A percentile compares a stretch with the other conserved stretches of the same genome.
phyloP scores from a whole-genome alignment of 179 eudicot genomes.

The Vitellaria paradoxa region DNA sequence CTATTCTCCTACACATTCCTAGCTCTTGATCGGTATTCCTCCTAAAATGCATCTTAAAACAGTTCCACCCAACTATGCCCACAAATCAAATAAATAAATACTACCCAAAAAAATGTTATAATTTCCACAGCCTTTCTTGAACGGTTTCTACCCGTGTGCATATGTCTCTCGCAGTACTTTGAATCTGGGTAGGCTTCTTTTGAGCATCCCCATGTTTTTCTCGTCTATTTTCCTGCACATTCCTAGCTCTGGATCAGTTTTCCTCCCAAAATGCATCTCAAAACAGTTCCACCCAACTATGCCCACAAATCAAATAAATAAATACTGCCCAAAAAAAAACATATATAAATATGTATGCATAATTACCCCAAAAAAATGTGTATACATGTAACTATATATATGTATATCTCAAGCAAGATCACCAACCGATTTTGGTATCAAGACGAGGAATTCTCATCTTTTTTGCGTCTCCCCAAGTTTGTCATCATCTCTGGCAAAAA shows the following conservation, averaged over 20 bases:
- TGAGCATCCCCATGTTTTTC: slow-evolving; percentile 32
- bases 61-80: no score
- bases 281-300: no score
- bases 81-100: no score
- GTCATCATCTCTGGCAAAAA: slow-evolving; percentile 20
- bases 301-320: no score
- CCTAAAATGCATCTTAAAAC: no score
- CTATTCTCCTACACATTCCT: slow-evolving; percentile 34
- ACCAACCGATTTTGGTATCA: slow-evolving; percentile 52
- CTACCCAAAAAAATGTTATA: no score
- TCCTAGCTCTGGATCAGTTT: slow-evolving; percentile 26
- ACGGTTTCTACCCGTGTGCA: slow-evolving; percentile 58
- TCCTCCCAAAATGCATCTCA: no score
- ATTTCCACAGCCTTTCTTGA: slow-evolving; percentile 62
- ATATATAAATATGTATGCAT: no score
- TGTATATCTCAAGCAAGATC: slow-evolving; percentile 29
- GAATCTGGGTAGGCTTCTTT: slow-evolving; percentile 32
- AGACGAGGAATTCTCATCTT: slow-evolving; percentile 41
- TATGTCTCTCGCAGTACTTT: slow-evolving; percentile 39
- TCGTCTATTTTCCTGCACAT: slow-evolving; percentile 38
- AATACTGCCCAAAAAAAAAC: no score
- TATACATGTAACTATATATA: no score
- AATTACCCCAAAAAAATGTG: no score
- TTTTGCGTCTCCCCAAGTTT: slow-evolving; percentile 22
- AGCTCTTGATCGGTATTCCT: slow-evolving; percentile 26